These are phyloP conservation scores for Fusarium nodosum DNA, from an alignment of 2,329 filamentous ascomycete genomes.

Conservation along the genomic window DNA sequence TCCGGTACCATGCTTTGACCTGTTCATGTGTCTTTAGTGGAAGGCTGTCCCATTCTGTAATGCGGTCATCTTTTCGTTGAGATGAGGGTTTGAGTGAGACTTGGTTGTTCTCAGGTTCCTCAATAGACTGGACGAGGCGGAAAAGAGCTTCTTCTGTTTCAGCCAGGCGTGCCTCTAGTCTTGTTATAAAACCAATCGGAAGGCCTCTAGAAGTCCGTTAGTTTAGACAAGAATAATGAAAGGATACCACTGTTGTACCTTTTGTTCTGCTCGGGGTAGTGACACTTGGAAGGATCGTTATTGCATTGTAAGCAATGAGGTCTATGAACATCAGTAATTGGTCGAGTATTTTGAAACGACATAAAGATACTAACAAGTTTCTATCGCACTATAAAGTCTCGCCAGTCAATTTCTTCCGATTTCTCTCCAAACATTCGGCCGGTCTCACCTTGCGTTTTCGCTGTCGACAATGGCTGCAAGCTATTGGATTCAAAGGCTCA, in stretches of 20 bases:
- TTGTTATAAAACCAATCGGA: conserved; percentile 57
- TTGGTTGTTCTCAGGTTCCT: not conserved
- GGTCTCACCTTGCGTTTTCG: conserved; percentile 52
- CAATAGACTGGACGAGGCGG: conserved; percentile 39
- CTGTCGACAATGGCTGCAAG: conserved; percentile 53
- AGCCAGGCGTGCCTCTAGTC: conserved; percentile 55
- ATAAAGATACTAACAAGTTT: conserved; percentile 25
- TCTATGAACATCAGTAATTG: conserved; percentile 11
- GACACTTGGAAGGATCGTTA: conserved; percentile 50
- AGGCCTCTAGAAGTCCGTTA: conserved; percentile 48
- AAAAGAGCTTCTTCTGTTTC: conserved; percentile 52
- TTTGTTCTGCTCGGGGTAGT: conserved; percentile 55
- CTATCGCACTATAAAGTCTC: conserved; percentile 38
- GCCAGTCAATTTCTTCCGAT: not conserved
- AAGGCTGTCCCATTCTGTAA: conserved; percentile 50
- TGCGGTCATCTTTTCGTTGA: conserved; percentile 48
- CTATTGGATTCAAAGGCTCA: conserved; percentile 50
- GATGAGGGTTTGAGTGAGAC: conserved; percentile 18
- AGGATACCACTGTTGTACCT: conserved; percentile 36
- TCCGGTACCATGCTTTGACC: conserved; percentile 45
- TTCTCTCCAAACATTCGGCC: not conserved
- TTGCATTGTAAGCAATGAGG: conserved; percentile 52
- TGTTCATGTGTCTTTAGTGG: conserved; percentile 40
- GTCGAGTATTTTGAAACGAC: fast-evolving
- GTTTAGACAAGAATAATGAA: fast-evolving